Evolutionary conservation across 768 basidiomycete species (phyloP), one percentile per base, ranked within the genome.

Genomic region (Paxillus rubicundulus): DNA sequence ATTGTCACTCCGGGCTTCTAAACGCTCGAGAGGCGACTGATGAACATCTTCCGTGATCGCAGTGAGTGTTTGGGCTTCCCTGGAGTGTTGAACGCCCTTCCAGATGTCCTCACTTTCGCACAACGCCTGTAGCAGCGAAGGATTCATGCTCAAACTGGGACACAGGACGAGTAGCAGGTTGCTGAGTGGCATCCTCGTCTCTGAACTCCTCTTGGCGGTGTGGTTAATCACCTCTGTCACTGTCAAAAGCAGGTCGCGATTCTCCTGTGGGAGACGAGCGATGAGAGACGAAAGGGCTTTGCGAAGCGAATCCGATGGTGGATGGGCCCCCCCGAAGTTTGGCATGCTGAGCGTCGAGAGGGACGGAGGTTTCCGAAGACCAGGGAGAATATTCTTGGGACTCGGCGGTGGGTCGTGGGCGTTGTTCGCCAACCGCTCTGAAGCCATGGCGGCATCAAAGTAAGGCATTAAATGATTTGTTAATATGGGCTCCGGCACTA

Each of bases 131-230:
- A 93, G 68, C 24, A 92, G 64, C 2, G 84, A 77, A 14, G 89
- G 88, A 52, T 75, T 88, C 82, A 94, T 86, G 63, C 80, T 84
- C 63, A 94, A 69, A 64, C 85, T 92, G 7, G 94, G 95, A 56
- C 89, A 93, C 65, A 98, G 85, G 45, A 96, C 87, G 32, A 95
- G 73, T 44, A 95, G 73, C 59, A 98, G 69, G 62, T 97, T 97
- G 67, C 87, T 87, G 58, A 97, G 70, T 2, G 92, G 91, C 94
- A 98, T 98, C 72, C 91, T 92, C 33, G 92, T 98, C 61, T 83
- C 81, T 57, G 78, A 79, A 61, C 78, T 77, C 56, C 81, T 77
- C 50, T 73, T 75, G 0, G 89, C 83, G 13, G 92, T 94, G 39
- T 80, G 82, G 40, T 80, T 82, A 57, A 96, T 87, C 34, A 97